Percentiles rank a stretch among this genome's conserved stretches.
These are phyloP conservation scores for Termitomyces sp. DNA, from an alignment of 768 basidiomycete genomes.

Conservation along the genomic window DNA sequence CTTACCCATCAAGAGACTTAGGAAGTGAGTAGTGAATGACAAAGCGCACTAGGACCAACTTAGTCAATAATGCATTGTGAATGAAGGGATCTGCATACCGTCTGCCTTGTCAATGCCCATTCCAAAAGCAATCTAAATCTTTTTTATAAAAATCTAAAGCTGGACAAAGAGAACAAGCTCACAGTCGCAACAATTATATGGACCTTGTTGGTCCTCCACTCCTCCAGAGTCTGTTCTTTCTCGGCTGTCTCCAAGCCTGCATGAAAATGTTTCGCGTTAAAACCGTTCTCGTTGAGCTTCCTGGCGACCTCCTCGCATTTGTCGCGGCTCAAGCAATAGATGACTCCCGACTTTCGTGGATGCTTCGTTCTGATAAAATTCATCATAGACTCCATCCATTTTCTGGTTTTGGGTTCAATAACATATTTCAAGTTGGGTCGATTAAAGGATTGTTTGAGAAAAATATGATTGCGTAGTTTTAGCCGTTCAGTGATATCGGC, in stretches of 20 bases:
- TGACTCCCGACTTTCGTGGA: conserved; percentile 65
- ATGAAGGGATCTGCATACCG: conserved; percentile 36
- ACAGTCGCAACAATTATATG: conserved; percentile 94
- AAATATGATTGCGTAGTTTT: conserved; percentile 51
- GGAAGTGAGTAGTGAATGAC: conserved; percentile 89
- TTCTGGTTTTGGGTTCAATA: conserved; percentile 41
- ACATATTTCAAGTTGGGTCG: conserved; percentile 86
- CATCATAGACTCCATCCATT: conserved; percentile 58
- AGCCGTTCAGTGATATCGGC: conserved; percentile 77
- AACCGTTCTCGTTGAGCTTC: conserved; percentile 52
- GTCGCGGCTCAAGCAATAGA: conserved; percentile 73
- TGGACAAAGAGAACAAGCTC: conserved; percentile 19
- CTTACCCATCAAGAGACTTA: conserved; percentile 78
- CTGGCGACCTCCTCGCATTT: conserved; percentile 81
- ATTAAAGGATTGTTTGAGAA: conserved; percentile 85
- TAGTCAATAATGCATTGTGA: conserved; percentile 1
- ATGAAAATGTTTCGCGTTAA: conserved; percentile 81
- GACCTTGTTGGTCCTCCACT: conserved; percentile 72
- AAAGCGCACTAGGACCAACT: conserved; percentile 64
- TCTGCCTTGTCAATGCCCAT: conserved; percentile 94
- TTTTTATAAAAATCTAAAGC: not conserved
- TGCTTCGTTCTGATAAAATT: conserved; percentile 63
- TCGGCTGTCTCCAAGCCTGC: conserved; percentile 68
- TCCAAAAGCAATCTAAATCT: conserved; percentile 82
- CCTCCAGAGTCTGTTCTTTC: conserved; percentile 55